Evolutionary conservation across 768 basidiomycete species (phyloP).

Genomic region (Suillus fuscotomentosus): DNA sequence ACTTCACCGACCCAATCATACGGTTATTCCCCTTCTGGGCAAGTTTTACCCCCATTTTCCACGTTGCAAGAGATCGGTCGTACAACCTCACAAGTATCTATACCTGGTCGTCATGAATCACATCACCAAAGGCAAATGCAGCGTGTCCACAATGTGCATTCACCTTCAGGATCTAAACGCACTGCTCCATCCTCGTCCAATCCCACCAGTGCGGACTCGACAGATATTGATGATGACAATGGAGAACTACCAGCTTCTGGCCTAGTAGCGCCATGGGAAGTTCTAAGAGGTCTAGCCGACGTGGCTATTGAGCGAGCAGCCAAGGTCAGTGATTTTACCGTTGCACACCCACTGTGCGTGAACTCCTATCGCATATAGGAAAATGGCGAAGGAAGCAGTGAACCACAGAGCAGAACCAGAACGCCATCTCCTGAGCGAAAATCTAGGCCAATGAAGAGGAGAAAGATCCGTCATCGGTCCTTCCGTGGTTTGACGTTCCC

Average conservation of each 20-base stretch:
- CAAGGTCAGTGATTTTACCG: constrained; percentile 46
- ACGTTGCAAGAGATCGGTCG: constrained; percentile 58
- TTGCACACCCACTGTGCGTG: neutral
- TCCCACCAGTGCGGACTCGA: constrained; percentile 76
- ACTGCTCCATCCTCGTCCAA: constrained; percentile 61
- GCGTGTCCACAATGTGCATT: constrained; percentile 27
- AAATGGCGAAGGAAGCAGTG: constrained; percentile 69
- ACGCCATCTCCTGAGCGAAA: constrained; percentile 73
- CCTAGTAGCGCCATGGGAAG: constrained; percentile 85
- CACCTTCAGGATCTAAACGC: constrained; percentile 51
- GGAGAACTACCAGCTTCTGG: constrained; percentile 80
- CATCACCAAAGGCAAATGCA: constrained; percentile 28
- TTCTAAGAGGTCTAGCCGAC: constrained; percentile 76
- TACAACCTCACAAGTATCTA: constrained; percentile 43
- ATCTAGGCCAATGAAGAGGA: constrained; percentile 65
- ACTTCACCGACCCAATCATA: constrained; percentile 26
- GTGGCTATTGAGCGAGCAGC: constrained; percentile 78
- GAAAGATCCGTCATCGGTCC: constrained; percentile 65
- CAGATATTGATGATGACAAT: constrained; percentile 79
- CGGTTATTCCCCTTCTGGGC: constrained; percentile 44
- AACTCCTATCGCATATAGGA: constrained; percentile 48
- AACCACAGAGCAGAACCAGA: constrained; percentile 71
- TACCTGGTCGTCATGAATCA: constrained; percentile 54
- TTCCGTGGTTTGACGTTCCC: constrained; percentile 64
- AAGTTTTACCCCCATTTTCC: constrained; percentile 70